Evolutionary conservation across 1,139 yeast genomes (phyloP), one percentile per base, ranked within the genome.

Genomic region (Pichia sp.): DNA sequence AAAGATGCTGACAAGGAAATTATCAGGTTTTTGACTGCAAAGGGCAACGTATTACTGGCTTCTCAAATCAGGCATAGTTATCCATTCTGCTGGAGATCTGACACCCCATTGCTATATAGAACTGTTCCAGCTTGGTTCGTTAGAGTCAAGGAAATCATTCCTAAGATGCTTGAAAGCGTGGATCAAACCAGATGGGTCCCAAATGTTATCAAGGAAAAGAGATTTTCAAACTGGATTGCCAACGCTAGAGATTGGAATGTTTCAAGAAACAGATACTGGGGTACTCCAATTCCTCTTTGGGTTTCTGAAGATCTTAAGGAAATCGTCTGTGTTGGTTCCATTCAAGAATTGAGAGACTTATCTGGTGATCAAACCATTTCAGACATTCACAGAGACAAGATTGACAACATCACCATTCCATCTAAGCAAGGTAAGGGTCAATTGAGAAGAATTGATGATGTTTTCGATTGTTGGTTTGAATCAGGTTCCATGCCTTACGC

Each of bases 81-180:
- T 73, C 99, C 99, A 66, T 93, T 93, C 85, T 93, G 99, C 77
- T 93, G 99, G 99, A 87, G 99, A 81, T 92, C 98, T 3, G 99
- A 93, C 71, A 95, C 99, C 44, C 99, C 99, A 52, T 83, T 93
- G 71, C 74, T 93, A 64, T 95, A 93, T 78, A 85, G 96, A 76
- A 85, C 97, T 49, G 97, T 93, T 61, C 99, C 99, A 51, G 95
- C 98, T 36, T 93, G 99, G 99, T 95, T 95, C 67, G 95, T 93
- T 58, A 87, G 96, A 71, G 87, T 93, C 57, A 83, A 81, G 61
- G 92, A 89, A 58, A 80, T 88, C 67, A 81, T 92, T 64, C 97
- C 97, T 52, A 83, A 89, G 67, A 90, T 95, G 92, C 79, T 92
- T 68, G 82, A 80, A 57, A 89, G 91, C 68, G 92, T 93, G 55